Evolutionary conservation across 1,284 basidiomycete genomes (phyloP).

Genomic region (Puccinia hordei): DNA sequence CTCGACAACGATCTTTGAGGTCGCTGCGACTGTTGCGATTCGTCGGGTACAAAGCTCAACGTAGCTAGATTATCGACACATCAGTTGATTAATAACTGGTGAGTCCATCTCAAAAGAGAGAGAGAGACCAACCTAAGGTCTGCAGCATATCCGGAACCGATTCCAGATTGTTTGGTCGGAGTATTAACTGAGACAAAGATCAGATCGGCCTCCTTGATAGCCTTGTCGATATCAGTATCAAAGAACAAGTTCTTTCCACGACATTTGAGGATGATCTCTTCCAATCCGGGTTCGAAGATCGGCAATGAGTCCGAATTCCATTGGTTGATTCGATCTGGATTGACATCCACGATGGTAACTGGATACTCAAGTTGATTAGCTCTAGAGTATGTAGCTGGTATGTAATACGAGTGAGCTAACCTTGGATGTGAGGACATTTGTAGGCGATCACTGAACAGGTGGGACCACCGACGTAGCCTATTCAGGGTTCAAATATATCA

Average conservation of each 20-base stretch:
- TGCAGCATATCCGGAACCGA: slow-evolving; percentile 95
- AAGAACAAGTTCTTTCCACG: slow-evolving; percentile 96
- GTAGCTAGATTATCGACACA: slow-evolving; percentile 67
- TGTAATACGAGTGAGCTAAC: slow-evolving; percentile 1
- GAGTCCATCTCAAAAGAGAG: background rate
- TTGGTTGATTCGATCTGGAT: slow-evolving; percentile 87
- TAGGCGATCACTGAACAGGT: slow-evolving; percentile 74
- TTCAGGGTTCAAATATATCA: background rate
- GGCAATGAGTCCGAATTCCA: slow-evolving; percentile 77
- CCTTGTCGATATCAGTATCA: slow-evolving; percentile 90
- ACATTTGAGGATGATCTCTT: slow-evolving; percentile 81
- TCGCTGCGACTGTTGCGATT: slow-evolving; percentile 85
- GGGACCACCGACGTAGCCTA: slow-evolving; percentile 53
- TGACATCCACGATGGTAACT: slow-evolving; percentile 97
- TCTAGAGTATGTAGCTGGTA: background rate
- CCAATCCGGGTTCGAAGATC: slow-evolving; percentile 98
- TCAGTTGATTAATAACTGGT: background rate
- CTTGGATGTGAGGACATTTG: slow-evolving; percentile 81
- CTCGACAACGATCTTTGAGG: slow-evolving; percentile 97
- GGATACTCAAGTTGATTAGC: slow-evolving; percentile 56
- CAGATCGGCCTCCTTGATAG: slow-evolving; percentile 83
- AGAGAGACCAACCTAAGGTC: slow-evolving; percentile 82
- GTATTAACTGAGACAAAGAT: slow-evolving; percentile 78
- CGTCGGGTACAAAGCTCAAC: slow-evolving; percentile 93
- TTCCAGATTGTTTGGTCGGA: slow-evolving; percentile 95